A percentile compares a stretch with the other conserved stretches of the same genome.
These are phyloP conservation scores for Saccharum hybrid DNA, from an alignment of 202 grass and related monocot genomes.

Conservation along the genomic window DNA sequence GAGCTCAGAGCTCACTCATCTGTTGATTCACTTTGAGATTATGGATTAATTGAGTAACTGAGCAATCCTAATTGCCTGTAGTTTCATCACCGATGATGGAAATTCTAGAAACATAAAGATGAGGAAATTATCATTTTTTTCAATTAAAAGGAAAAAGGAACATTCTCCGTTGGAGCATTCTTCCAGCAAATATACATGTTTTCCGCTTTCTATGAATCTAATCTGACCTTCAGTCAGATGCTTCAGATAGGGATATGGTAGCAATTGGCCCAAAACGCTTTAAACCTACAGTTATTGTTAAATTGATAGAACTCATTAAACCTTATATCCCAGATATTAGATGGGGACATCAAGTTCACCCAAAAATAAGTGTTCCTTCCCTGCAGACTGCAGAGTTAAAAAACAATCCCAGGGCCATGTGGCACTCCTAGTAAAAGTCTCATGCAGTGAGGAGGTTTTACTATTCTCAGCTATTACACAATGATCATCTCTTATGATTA, in stretches of 20 bases:
- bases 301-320: not conserved
- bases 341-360: not conserved
- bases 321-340: not conserved
- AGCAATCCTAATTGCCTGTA: constrained; percentile 10
- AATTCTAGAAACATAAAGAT: not conserved
- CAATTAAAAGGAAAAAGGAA: not conserved
- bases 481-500: constrained; percentile 7
- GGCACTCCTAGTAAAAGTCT: not conserved
- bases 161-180: not conserved
- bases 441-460: not conserved
- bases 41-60: too few relatives aligned
- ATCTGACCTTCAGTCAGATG: constrained; percentile 1
- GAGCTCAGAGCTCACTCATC: not conserved
- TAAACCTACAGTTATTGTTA: not conserved
- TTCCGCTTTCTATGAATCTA: not conserved
- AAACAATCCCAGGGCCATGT: not conserved
- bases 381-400: not conserved
- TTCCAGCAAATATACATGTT: not conserved
- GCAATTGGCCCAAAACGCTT: not conserved
- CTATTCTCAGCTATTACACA: not conserved
- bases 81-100: not conserved
- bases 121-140: not conserved
- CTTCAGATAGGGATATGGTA: not conserved
- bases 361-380: not conserved
- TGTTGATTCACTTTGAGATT: constrained; percentile 4